Evolutionary conservation across 164 flowering plant species (phyloP).

Genomic region (Magnolia sinica): DNA sequence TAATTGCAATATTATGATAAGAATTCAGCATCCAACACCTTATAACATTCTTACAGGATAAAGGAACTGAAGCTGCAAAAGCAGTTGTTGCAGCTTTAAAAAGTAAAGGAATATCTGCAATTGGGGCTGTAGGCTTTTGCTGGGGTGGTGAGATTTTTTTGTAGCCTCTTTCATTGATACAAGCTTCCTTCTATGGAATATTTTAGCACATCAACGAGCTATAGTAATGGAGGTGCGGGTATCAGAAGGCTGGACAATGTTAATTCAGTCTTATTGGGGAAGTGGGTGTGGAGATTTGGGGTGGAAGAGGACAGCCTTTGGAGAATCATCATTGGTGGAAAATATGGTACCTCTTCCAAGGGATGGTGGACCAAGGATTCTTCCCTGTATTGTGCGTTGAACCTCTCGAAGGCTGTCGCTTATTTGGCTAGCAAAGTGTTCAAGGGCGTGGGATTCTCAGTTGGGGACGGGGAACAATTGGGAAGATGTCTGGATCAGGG

Average conservation of each 20-base stretch:
- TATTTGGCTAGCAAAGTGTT: too few species aligned
- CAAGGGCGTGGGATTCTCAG: too few species aligned
- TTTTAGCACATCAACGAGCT: not conserved
- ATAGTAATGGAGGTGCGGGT: too few species aligned
- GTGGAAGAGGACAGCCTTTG: too few species aligned
- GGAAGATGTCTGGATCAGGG: too few species aligned
- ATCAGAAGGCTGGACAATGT: too few species aligned
- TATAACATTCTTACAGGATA: slow-evolving; percentile 33
- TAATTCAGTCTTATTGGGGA: not conserved
- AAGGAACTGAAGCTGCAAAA: slow-evolving; percentile 57
- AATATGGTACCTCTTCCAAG: too few species aligned
- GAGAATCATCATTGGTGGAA: too few species aligned
- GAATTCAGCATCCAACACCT: not conserved
- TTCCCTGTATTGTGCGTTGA: too few species aligned
- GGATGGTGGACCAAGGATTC: too few species aligned
- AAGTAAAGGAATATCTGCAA: slow-evolving; percentile 43
- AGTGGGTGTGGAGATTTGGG: not conserved
- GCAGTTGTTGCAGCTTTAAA: slow-evolving; percentile 51
- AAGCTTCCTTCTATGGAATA: not conserved
- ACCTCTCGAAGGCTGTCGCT: too few species aligned
- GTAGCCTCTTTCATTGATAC: not conserved
- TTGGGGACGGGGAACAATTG: too few species aligned
- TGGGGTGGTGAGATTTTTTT: slow-evolving; percentile 59
- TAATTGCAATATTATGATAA: not conserved
- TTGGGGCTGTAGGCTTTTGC: slow-evolving; percentile 71